phyloP scores from a whole-genome alignment of 495 filamentous ascomycete species.

The Glonium stellatum region DNA sequence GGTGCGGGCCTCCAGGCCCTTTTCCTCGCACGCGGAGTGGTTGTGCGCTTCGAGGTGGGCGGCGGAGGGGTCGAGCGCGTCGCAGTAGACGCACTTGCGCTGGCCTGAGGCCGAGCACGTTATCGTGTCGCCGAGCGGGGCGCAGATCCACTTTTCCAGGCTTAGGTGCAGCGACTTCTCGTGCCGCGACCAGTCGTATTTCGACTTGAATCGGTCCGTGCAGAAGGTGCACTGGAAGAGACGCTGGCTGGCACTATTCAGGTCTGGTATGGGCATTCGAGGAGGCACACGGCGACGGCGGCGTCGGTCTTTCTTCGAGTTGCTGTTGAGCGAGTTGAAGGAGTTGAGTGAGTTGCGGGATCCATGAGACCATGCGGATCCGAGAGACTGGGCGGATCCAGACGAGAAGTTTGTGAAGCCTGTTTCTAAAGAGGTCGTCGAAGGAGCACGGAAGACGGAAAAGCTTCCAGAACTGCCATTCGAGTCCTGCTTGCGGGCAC shows the following conservation, averaged over 20 bases:
- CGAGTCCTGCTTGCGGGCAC: constrained; percentile 35
- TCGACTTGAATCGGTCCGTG: constrained; percentile 69
- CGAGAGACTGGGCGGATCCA: constrained; percentile 40
- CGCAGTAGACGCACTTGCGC: constrained; percentile 63
- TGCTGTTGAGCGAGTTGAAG: constrained; percentile 52
- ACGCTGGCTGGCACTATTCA: constrained; percentile 39
- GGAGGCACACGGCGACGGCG: constrained; percentile 57
- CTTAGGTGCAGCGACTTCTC: constrained; percentile 74
- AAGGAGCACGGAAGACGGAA: constrained; percentile 54
- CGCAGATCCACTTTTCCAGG: constrained; percentile 74
- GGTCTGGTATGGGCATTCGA: constrained; percentile 26
- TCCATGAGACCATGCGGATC: constrained; percentile 64
- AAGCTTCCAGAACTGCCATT: constrained; percentile 54
- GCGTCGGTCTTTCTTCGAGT: constrained; percentile 59
- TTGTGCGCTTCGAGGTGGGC: constrained; percentile 66
- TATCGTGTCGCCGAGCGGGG: constrained; percentile 55
- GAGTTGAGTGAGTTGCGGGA: constrained; percentile 52
- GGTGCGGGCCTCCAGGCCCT: constrained; percentile 57
- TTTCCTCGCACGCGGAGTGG: constrained; percentile 59
- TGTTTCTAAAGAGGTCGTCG: constrained; percentile 64
- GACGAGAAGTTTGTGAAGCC: constrained; percentile 44
- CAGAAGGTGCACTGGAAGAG: constrained; percentile 83
- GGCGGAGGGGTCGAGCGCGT: constrained; percentile 47
- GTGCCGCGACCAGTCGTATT: constrained; percentile 80
- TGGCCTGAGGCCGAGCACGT: constrained; percentile 39